phyloP scores from a whole-genome alignment of 768 basidiomycete genomes.

The Postia placenta region DNA sequence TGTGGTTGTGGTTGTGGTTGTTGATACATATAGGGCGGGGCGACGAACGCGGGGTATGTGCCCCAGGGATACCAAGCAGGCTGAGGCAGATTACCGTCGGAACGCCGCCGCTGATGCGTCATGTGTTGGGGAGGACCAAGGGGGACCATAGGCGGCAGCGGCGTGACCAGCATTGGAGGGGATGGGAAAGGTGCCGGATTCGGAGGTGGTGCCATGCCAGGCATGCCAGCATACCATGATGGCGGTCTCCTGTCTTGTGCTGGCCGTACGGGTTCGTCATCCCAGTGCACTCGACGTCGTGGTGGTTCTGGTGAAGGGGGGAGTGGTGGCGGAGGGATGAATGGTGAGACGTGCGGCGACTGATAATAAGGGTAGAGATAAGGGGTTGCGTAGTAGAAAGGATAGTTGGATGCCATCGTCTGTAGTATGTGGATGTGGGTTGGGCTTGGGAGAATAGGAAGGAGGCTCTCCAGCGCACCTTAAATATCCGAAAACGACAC shows the following conservation, averaged over 20 bases:
- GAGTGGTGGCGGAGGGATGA: slow-evolving; percentile 13
- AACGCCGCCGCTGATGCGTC: slow-evolving; percentile 17
- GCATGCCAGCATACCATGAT: slow-evolving; percentile 21
- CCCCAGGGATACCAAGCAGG: slow-evolving; percentile 13
- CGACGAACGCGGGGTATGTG: slow-evolving; percentile 13
- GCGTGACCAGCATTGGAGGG: slow-evolving; percentile 18
- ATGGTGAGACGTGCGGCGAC: slow-evolving; percentile 15
- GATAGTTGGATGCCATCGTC: neutral
- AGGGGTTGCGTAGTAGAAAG: slow-evolving; percentile 15
- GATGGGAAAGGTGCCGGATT: slow-evolving; percentile 21
- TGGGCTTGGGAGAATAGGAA: slow-evolving; percentile 2
- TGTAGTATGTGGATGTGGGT: neutral
- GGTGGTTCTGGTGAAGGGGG: slow-evolving; percentile 7
- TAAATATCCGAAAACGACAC: neutral
- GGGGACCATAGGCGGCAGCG: slow-evolving; percentile 15
- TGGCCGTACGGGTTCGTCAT: slow-evolving; percentile 5
- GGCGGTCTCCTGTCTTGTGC: slow-evolving; percentile 14
- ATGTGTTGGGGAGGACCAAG: slow-evolving; percentile 7
- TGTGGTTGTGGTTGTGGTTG: slow-evolving; percentile 10
- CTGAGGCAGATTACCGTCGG: slow-evolving; percentile 18
- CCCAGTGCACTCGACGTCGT: slow-evolving; percentile 14
- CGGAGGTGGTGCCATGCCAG: slow-evolving; percentile 14
- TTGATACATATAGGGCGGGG: slow-evolving; percentile 11
- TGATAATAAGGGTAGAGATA: slow-evolving; percentile 15
- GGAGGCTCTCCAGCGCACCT: slow-evolving; percentile 4